These are phyloP conservation scores for Fraxinus quadrangulata DNA, from an alignment of 257 asterid genomes.

Conservation along the genomic window DNA sequence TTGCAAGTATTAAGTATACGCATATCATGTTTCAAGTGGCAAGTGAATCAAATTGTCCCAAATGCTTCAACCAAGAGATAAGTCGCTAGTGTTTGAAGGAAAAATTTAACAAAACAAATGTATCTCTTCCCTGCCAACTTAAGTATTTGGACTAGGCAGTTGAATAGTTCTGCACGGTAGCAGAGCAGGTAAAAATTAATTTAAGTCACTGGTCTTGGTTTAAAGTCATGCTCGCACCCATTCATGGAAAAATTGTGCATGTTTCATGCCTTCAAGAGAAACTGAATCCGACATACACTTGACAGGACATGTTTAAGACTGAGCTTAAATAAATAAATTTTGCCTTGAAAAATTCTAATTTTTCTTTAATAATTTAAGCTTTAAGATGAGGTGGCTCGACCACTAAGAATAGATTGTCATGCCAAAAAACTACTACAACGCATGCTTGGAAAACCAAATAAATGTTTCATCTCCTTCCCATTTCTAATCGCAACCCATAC, in stretches of 20 bases:
- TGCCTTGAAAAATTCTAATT: neutral
- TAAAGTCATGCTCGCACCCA: neutral
- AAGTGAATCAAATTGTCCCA: neutral
- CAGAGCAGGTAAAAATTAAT: neutral
- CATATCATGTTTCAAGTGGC: neutral
- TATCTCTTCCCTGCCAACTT: neutral
- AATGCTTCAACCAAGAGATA: neutral
- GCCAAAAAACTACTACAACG: neutral
- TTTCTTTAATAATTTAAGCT: neutral
- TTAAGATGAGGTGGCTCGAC: neutral
- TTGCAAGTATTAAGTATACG: neutral
- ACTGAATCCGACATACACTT: neutral
- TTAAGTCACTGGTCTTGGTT: neutral
- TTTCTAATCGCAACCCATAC: neutral
- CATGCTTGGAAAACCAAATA: neutral
- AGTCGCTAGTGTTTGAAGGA: neutral
- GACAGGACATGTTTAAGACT: neutral
- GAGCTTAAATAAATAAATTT: neutral
- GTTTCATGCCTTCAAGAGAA: neutral
- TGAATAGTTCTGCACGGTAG: neutral
- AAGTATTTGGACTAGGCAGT: neutral
- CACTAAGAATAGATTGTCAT: neutral
- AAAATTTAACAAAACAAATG: neutral
- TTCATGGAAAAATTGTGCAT: neutral
- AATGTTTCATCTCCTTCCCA: neutral